Evolutionary conservation across 2,329 filamentous ascomycete species (phyloP).

Genomic region (Chaetomiaceae sp.): DNA sequence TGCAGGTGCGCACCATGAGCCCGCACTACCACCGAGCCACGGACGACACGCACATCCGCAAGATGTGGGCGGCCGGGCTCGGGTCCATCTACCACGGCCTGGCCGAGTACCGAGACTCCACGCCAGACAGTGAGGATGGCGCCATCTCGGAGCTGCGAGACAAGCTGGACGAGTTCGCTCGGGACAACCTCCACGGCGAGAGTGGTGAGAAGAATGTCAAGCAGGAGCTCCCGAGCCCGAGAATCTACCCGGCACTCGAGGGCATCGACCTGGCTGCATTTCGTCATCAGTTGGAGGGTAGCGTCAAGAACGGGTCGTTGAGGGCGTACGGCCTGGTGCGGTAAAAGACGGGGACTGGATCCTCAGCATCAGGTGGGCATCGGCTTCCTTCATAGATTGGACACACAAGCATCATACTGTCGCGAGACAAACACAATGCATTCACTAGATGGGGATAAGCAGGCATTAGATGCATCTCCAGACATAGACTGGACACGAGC

Average conservation of each 20-base stretch:
- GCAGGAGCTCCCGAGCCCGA: conserved; percentile 14
- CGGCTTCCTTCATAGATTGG: too few species aligned
- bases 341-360: too few species aligned
- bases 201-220: too few species aligned
- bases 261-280: conserved; percentile 11
- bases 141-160: conserved; percentile 5
- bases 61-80: conserved; percentile 28
- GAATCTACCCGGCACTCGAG: conserved; percentile 17
- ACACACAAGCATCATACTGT: too few species aligned
- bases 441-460: too few species aligned
- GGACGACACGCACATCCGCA: conserved; percentile 25
- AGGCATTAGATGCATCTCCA: too few species aligned
- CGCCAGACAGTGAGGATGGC: conserved; percentile 2
- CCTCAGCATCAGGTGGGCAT: too few species aligned
- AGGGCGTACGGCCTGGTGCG: too few species aligned
- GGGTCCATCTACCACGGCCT: conserved; percentile 27
- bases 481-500: too few species aligned
- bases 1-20: conserved; percentile 29
- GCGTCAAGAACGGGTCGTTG: too few species aligned
- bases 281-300: too few species aligned
- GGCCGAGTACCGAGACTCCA: neutral
- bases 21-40: conserved; percentile 30
- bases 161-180: conserved; percentile 14
- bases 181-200: conserved; percentile 3
- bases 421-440: too few species aligned